phyloP scores from a whole-genome alignment of 176 grass and related monocot species.

The Raddia guianensis region DNA sequence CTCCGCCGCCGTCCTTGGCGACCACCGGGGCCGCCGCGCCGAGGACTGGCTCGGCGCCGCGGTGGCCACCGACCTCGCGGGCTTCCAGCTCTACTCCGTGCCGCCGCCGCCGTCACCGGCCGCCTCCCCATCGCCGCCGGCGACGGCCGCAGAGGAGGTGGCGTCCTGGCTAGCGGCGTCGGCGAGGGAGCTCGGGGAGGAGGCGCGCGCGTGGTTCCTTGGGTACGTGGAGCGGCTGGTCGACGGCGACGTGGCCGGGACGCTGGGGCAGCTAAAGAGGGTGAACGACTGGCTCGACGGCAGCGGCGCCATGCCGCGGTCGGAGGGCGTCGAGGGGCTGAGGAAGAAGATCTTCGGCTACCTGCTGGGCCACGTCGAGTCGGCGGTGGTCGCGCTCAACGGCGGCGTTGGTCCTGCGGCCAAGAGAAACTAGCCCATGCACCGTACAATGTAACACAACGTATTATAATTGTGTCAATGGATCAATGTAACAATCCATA shows the following conservation, averaged over 20 bases:
- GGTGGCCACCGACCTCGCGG: conserved; percentile 19
- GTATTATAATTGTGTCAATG: background rate
- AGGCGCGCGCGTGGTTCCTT: conserved; percentile 50
- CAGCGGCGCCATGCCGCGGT: background rate
- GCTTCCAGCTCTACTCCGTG: conserved; percentile 27
- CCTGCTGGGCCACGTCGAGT: conserved; percentile 63
- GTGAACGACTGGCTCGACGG: conserved; percentile 66
- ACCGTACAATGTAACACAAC: background rate
- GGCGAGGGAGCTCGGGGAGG: conserved; percentile 40
- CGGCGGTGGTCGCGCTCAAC: conserved; percentile 57
- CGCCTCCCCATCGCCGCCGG: background rate
- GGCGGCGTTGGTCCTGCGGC: conserved; percentile 1
- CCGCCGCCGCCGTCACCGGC: background rate
- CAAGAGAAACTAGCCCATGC: conserved; percentile 31
- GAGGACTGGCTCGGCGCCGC: conserved; percentile 36
- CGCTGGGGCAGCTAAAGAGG: conserved; percentile 63
- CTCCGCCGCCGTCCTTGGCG: background rate
- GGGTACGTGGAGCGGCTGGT: conserved; percentile 56
- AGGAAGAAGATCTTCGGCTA: conserved; percentile 69
- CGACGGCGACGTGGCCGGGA: conserved; percentile 52
- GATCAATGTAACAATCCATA: background rate
- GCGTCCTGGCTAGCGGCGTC: conserved; percentile 27
- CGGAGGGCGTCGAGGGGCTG: conserved; percentile 39
- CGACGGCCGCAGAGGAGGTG: background rate
- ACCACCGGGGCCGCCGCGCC: background rate